Conservation (phyloP, 2,329 filamentous ascomycete genomes). For the Aspergillus niger region DNA sequence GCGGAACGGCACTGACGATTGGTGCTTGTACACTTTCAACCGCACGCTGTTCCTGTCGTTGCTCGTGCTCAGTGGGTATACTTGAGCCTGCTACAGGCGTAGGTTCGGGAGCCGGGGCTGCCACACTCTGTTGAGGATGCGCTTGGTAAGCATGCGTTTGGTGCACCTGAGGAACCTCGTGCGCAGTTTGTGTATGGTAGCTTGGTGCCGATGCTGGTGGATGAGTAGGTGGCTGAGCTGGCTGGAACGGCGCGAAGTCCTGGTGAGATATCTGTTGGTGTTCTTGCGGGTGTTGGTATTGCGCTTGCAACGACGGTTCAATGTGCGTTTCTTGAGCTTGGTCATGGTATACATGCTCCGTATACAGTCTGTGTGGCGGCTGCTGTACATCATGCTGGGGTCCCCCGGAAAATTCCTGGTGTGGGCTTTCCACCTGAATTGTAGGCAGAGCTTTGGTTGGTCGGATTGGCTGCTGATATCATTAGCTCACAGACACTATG, state of each 20-base stretch:
- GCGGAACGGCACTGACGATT: constrained; percentile 43
- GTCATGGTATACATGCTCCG: neutral
- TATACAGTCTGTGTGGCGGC: neutral
- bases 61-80: neutral
- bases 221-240: neutral
- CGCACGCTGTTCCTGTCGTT: neutral
- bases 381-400: neutral
- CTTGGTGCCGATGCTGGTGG: neutral
- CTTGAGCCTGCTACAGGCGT: neutral
- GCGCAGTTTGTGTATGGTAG: neutral
- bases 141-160: neutral
- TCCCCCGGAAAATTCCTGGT: neutral
- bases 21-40: constrained; percentile 16
- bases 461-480: neutral
- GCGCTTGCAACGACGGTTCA: neutral
- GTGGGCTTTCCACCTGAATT: neutral
- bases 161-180: neutral
- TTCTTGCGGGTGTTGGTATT: too few relatives aligned
- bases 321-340: neutral
- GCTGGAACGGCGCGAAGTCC: neutral
- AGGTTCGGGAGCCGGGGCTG: neutral
- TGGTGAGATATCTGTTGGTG: neutral
- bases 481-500: neutral
- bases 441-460: neutral
- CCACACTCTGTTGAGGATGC: neutral